phyloP scores from a whole-genome alignment of 2,329 filamentous ascomycete species.

The Arthrobotrys iridis region DNA sequence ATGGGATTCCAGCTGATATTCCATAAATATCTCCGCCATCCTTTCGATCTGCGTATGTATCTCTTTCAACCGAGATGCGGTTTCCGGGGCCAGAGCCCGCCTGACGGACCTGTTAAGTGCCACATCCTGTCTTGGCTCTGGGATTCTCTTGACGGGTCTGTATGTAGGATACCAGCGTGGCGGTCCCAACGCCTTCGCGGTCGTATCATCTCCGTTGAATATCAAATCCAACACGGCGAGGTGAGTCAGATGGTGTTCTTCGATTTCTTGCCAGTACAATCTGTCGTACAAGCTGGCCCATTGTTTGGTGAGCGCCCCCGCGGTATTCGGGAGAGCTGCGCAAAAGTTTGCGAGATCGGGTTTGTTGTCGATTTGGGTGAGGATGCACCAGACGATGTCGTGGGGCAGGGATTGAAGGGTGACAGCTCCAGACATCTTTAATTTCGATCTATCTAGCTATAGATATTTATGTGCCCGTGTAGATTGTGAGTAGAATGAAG shows the following conservation, averaged over 20 bases:
- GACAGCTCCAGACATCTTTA: not conserved
- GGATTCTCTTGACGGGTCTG: not conserved
- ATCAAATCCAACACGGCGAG: not conserved
- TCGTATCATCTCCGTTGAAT: not conserved
- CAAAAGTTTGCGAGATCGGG: not conserved
- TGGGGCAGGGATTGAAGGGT: not conserved
- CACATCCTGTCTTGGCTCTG: not conserved
- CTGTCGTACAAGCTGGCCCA: not conserved
- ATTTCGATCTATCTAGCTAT: not conserved
- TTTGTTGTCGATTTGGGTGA: not conserved
- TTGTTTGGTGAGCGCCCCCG: not conserved
- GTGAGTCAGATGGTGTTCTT: not conserved
- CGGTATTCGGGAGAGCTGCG: not conserved
- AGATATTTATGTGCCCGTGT: no score
- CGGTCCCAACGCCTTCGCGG: not conserved
- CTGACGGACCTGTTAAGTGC: not conserved
- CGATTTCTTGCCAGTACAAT: not conserved
- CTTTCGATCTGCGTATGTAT: slow-evolving; percentile 15
- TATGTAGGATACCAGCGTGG: no score
- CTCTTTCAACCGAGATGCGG: not conserved
- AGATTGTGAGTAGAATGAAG: no score
- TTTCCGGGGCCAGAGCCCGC: not conserved
- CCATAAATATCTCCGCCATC: slow-evolving; percentile 9
- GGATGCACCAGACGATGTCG: not conserved
- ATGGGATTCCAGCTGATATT: not conserved